Base-by-base conservation (phyloP, 495 filamentous ascomycete genomes). In the Tuber indicum region DNA sequence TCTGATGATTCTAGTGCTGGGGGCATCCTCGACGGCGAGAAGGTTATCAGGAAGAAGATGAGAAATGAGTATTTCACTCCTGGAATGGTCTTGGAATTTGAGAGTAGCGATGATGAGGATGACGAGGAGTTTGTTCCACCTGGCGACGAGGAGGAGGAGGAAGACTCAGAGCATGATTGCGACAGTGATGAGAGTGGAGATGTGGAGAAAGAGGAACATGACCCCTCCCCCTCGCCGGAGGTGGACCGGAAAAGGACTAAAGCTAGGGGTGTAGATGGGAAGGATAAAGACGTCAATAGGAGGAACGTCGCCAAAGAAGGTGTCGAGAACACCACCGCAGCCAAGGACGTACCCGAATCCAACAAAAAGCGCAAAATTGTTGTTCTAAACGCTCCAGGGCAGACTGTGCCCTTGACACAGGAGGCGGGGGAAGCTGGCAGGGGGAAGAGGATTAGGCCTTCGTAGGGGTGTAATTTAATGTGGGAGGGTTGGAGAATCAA, bases 61-160 rank as follows among this genome's bases (percentile, higher is more conserved):
- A 32, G 58, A 17, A 66, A 66, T 14, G 58, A 66, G 58, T 66
- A 66, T 66, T 66, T 6, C 14, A 17, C 58, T 36, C 58, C 58
- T 36, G 58, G 58, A 32, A 66, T 66, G 58, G 14, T 66, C 26
- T 19, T 66, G 58, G 58, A 66, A 19, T 66, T 36, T 36, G 58
- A 66, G 32, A 66, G 58, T 17, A 66, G 58, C 36, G 58, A 66
- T 66, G 58, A 66, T 66, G 58, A 66, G 58, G 58, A 66, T 36
- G 58, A 66, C 14, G 58, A 36, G 26, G 58, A 66, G 26, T 66
- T 66, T 66, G 58, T 36, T 16, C 12, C 58, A 16, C 14, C 58
- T 36, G 16, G 26, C 12, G 26, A 66, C 26, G 58, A 36, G 26
- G 26, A 66, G 58, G 58, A 32, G 4, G n/a, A 62, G 58, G 39